Percentiles rank a stretch among this genome's conserved stretches.
These are phyloP conservation scores for Yarrowia sp. DNA, from an alignment of 805 yeast genomes.

Conservation along the genomic window DNA sequence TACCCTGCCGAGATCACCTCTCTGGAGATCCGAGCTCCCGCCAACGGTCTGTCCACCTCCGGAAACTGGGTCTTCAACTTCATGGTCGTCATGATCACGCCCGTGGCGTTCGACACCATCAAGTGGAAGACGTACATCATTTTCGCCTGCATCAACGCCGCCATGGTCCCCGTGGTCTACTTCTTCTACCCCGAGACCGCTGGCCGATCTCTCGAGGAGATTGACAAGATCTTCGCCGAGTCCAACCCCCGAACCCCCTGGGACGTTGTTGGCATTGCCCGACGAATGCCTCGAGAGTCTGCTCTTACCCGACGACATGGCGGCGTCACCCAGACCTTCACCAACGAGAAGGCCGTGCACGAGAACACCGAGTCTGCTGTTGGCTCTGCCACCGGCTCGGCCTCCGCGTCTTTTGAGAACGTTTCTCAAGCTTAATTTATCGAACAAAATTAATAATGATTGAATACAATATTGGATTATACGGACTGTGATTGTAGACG, in stretches of 20 bases:
- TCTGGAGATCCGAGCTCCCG: conserved; percentile 22
- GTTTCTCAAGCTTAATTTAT: conserved; percentile 23
- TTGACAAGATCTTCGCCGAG: conserved; percentile 26
- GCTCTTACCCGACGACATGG: conserved; percentile 10
- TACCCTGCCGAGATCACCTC: conserved; percentile 26
- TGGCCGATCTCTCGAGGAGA: conserved; percentile 25
- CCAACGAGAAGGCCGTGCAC: conserved; percentile 21
- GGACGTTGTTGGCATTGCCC: conserved; percentile 44
- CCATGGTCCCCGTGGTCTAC: conserved; percentile 27
- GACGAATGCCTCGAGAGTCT: conserved; percentile 42
- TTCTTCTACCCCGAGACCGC: conserved; percentile 27
- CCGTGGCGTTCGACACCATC: conserved; percentile 24
- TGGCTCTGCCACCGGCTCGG: conserved; percentile 27
- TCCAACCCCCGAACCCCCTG: conserved; percentile 44
- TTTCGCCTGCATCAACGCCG: conserved; percentile 25
- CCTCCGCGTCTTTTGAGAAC: conserved; percentile 26
- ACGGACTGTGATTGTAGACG: no score
- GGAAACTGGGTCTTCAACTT: conserved; percentile 22
- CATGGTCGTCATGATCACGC: conserved; percentile 24
- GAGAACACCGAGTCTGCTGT: conserved; percentile 14
- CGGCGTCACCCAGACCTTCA: conserved; percentile 30
- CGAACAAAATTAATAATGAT: neutral
- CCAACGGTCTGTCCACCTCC: conserved; percentile 25
- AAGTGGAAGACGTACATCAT: conserved; percentile 17
- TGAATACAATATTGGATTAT: no score